Evolutionary conservation across 805 yeast species (phyloP).

Genomic region (Hemisphaericaspora nanyangensis): DNA sequence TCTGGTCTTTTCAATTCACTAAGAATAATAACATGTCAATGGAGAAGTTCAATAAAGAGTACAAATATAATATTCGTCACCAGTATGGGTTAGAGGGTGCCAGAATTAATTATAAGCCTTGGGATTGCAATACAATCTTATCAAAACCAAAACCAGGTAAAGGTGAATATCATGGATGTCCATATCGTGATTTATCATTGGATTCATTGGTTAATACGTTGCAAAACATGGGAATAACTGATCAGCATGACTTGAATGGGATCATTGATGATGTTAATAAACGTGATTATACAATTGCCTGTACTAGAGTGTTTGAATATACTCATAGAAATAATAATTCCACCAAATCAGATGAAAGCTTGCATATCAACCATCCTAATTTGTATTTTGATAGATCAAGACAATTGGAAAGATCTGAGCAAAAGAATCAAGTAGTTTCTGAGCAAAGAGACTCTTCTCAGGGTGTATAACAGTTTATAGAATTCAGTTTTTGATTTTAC

Average conservation of each 20-base stretch:
- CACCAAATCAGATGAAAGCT: slow-evolving; percentile 40
- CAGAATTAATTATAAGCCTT: slow-evolving; percentile 77
- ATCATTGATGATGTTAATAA: slow-evolving; percentile 65
- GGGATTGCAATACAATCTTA: slow-evolving; percentile 77
- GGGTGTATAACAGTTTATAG: too few relatives aligned
- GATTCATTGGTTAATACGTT: slow-evolving; percentile 60
- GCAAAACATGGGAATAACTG: slow-evolving; percentile 60
- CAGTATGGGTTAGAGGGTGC: slow-evolving; percentile 91
- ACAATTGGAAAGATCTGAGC: slow-evolving; percentile 40
- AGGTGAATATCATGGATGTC: slow-evolving; percentile 87
- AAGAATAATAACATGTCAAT: slow-evolving; percentile 46
- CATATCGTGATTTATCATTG: slow-evolving; percentile 72
- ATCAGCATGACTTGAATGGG: slow-evolving; percentile 51
- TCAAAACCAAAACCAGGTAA: slow-evolving; percentile 65
- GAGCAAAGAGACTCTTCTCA: too few relatives aligned
- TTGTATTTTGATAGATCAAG: slow-evolving; percentile 77
- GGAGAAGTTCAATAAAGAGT: slow-evolving; percentile 83
- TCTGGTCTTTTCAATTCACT: slow-evolving; percentile 78
- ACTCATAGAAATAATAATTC: slow-evolving; percentile 44
- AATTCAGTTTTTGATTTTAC: too few relatives aligned
- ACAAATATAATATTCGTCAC: slow-evolving; percentile 84
- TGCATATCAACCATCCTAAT: slow-evolving; percentile 80
- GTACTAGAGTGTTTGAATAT: slow-evolving; percentile 82
- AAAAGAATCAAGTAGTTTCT: too few relatives aligned
- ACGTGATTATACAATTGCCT: slow-evolving; percentile 78